Conservation (phyloP, 1,139 yeast genomes). For the Kurtzmaniella quercitrusa region DNA sequence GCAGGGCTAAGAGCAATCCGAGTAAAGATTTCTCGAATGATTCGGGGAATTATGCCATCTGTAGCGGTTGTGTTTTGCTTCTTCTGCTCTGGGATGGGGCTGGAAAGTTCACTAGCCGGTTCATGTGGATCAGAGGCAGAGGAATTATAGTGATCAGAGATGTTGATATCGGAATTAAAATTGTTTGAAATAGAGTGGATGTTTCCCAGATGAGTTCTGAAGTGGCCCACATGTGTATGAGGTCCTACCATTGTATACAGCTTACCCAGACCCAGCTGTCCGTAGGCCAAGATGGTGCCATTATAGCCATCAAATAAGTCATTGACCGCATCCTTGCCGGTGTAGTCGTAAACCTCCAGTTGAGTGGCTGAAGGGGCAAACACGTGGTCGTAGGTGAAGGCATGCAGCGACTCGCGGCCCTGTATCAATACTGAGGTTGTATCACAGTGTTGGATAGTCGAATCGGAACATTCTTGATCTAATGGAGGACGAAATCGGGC, state of each 20-base stretch:
- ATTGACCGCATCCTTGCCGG: conserved; percentile 56
- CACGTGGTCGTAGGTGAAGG: conserved; percentile 65
- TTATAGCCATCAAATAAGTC: conserved; percentile 77
- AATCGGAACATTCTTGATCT: conserved; percentile 16
- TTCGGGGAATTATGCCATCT: conserved; percentile 70
- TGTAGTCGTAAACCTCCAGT: conserved; percentile 56
- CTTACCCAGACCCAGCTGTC: conserved; percentile 88
- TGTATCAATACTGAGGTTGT: conserved; percentile 21
- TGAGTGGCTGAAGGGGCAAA: conserved; percentile 52
- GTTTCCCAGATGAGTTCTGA: background rate
- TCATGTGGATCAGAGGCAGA: too few relatives aligned
- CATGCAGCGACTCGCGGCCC: conserved; percentile 27
- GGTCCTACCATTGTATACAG: conserved; percentile 82
- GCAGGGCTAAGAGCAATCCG: conserved; percentile 47
- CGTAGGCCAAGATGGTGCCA: conserved; percentile 83
- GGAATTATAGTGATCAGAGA: background rate
- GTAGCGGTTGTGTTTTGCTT: background rate
- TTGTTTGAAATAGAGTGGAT: too few relatives aligned
- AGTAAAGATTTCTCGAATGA: conserved; percentile 61
- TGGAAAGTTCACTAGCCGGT: too few relatives aligned
- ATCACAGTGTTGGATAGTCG: conserved; percentile 8
- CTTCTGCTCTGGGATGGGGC: background rate
- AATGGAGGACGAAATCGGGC: conserved; percentile 59
- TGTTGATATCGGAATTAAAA: too few relatives aligned
- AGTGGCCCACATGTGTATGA: background rate